Base-by-base conservation (phyloP, 2,329 filamentous ascomycete genomes). In the Coniella lustricola region DNA sequence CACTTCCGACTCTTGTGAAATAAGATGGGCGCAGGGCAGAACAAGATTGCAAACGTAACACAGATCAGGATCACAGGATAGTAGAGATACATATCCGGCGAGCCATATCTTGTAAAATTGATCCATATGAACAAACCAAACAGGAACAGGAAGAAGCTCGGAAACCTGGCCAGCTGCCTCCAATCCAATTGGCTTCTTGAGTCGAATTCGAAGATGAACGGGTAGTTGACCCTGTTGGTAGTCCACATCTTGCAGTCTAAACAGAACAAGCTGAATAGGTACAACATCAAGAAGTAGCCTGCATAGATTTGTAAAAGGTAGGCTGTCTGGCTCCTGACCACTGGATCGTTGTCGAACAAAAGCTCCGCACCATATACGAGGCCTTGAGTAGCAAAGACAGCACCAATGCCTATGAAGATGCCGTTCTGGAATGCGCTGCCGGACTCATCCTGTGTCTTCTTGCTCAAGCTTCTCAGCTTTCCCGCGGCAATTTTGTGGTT, bases 201-300 rank as follows among this genome's bases (percentile, higher is more conserved):
- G 70, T 97, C 90, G 61, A 95, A 93, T 67, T 98, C 93, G 62
- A 98, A 98, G 57, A 97, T 89, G 65, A 96, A 96, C 46, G 85
- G 80, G 64, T 97, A 97, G 63, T 98, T 98, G 67, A 98, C 87
- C 66, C 91, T 94, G 63, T 84, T 82, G 44, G 72, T 72, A 5
- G 82, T 81, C 89, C 91, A 98, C 14, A 95, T 68, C 48, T 83
- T 82, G 63, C 90, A 95, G 60, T 90, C 84, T 32, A 95, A 60
- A 60, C 86, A 89, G 61, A 97, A 97, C n/a, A 94, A 69, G 9
- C 85, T 70, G 60, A 94, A 84, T 17, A 97, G 73, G 38, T 89
- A 75, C 4, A 94, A 75, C 65, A 88, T 82, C 22, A 97, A 72
- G 58, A 95, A 94, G 64, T 94, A 96, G 1, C 93, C 93, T 10